Percentiles rank a stretch among this genome's conserved stretches.
These are phyloP conservation scores for Datura wrightii DNA, from an alignment of 257 asterid genomes.

Conservation along the genomic window DNA sequence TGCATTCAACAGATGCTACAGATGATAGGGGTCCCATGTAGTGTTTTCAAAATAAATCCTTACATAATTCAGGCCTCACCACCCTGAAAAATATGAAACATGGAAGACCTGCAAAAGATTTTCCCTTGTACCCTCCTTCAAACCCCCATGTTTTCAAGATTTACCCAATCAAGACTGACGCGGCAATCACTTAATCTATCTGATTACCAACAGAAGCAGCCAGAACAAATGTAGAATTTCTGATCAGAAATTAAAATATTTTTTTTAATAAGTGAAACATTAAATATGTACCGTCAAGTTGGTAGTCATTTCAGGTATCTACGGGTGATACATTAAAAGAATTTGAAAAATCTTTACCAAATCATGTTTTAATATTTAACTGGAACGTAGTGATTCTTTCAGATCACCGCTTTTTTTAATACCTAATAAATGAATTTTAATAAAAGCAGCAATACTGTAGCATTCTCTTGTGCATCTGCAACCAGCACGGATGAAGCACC, in stretches of 20 bases:
- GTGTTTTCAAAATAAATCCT: neutral
- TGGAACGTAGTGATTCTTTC: neutral
- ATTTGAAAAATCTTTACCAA: neutral
- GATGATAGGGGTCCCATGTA: neutral
- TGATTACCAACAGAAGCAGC: conserved; percentile 11
- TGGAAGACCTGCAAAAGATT: neutral
- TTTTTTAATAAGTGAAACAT: neutral
- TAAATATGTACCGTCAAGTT: neutral
- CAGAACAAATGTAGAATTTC: conserved; percentile 9
- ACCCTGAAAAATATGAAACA: neutral
- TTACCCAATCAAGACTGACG: neutral
- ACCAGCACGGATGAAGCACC: neutral
- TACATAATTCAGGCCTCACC: neutral
- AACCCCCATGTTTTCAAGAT: neutral
- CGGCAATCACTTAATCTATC: neutral
- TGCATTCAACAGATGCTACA: neutral
- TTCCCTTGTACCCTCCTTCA: conserved; percentile 6
- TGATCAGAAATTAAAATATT: neutral
- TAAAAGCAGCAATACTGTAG: neutral
- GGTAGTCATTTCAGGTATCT: conserved; percentile 10
- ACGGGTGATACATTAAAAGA: conserved; percentile 18
- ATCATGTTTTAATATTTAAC: neutral
- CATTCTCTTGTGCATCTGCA: conserved; percentile 19
- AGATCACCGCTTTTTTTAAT: no score
- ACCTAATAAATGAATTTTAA: neutral